Evolutionary conservation across 2,329 filamentous ascomycete species (phyloP).

Genomic region (Drechslera avenae): DNA sequence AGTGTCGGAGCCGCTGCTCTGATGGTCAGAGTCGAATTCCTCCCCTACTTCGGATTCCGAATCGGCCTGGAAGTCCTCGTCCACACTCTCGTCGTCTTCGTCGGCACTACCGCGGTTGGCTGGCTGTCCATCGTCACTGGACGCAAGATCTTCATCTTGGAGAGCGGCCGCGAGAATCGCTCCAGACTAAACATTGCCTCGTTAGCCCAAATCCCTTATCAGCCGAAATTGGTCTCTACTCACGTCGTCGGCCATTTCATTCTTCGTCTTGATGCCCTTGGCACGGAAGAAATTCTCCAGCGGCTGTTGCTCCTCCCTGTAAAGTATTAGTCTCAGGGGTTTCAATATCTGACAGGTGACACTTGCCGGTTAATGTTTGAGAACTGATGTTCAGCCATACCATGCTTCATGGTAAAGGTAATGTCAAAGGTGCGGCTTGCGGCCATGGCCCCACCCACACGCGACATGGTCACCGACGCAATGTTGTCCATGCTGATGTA

Average conservation of each 20-base stretch:
- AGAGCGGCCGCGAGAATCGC: conserved; percentile 77
- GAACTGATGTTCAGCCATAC: conserved; percentile 89
- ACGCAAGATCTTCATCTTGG: conserved; percentile 80
- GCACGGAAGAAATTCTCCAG: conserved; percentile 98
- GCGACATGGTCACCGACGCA: conserved; percentile 89
- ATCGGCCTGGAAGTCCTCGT: conserved; percentile 93
- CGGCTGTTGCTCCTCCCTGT: conserved; percentile 85
- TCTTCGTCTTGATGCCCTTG: conserved; percentile 94
- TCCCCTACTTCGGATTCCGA: conserved; percentile 95
- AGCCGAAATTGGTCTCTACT: conserved; percentile 48
- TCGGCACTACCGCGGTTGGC: conserved; percentile 88
- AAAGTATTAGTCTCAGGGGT: conserved; percentile 30
- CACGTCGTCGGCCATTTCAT: conserved; percentile 96
- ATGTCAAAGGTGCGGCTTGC: conserved; percentile 97
- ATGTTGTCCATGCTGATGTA: conserved; percentile 97
- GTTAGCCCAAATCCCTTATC: conserved; percentile 31
- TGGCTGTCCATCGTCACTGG: conserved; percentile 74
- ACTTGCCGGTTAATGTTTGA: conserved; percentile 92
- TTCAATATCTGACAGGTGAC: not conserved
- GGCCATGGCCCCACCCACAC: conserved; percentile 91
- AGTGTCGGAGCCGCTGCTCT: conserved; percentile 76
- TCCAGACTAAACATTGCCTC: conserved; percentile 51
- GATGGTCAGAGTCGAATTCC: conserved; percentile 90
- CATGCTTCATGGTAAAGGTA: conserved; percentile 85
- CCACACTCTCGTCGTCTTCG: conserved; percentile 92